Evolutionary conservation across 2,329 filamentous ascomycete genomes (phyloP), one percentile per base, ranked within the genome.

Genomic region (Cladophialophora psammophila): DNA sequence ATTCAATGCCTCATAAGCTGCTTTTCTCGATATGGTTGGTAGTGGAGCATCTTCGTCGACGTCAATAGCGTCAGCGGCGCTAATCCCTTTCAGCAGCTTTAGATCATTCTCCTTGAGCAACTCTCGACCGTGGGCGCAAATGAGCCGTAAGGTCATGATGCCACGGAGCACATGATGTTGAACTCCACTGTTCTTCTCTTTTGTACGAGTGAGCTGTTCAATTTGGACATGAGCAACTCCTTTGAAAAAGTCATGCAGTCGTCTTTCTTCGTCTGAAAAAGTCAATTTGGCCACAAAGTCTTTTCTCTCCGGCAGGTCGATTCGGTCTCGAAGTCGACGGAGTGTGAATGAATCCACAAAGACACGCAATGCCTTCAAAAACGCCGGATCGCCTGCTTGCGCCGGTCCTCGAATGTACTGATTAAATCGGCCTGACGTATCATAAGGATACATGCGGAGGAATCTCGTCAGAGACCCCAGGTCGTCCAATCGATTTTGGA

Each of bases 331-430:
- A 38, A 95, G 84, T 26, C 95, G 91, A 32, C 95, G 90, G 9
- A 99, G 83, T 0, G 95, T 98, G 71, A 99, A 91, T n/a, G 92
- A 95, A 75, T 97, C 92, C 8, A 99, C 94, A 0, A 99, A 86
- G 10, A 97, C 85, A 35, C 94, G 91, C 36, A 99, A 84, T 76
- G 94, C 95, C 3, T 91, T 88, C 1, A 98, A 85, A 57, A 96
- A 93, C 50, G 91, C 89, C 0, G 92, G 88, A 74, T 97, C 92
- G 50, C 91, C 94, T 26, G 87, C 86, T 78, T 96, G 97, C 83
- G 97, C 96, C 0, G 93, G 93, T 40, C 87, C 85, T 38, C 95
- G 86, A 64, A 99, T 95, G 76, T 91, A 88, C 64, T 91, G 87
- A 4, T 88, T 86, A 76, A 97, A 99, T 59, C 88, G 88, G 61